A percentile compares a stretch with the other conserved stretches of the same genome.
Conservation (phyloP, 2,329 filamentous ascomycete species). For the Pseudogymnoascus sp. region DNA sequence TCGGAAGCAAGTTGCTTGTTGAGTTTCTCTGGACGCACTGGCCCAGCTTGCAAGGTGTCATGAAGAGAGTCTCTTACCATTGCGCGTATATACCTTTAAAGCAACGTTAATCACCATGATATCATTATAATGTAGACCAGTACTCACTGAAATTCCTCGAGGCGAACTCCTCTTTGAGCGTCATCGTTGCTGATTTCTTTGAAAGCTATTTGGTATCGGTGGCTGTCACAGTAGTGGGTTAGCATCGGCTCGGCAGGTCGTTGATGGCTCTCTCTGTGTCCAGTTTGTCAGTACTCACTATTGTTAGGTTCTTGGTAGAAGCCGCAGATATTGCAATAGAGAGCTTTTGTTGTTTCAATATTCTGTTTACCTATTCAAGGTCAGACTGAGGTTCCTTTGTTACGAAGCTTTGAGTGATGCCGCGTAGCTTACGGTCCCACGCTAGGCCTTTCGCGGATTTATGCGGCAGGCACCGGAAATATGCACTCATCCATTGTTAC, state of each 20-base stretch:
- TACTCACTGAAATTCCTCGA: conserved; percentile 65
- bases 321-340: background rate
- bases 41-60: conserved; percentile 8
- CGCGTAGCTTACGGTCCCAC: conserved; percentile 4
- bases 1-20: background rate
- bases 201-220: conserved; percentile 8
- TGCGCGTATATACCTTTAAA: conserved; percentile 10
- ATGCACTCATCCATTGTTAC: background rate
- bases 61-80: conserved; percentile 8
- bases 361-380: conserved; percentile 8
- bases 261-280: background rate
- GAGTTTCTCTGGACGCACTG: background rate
- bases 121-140: conserved; percentile 11
- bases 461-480: conserved; percentile 8
- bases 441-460: conserved; percentile 5
- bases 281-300: background rate
- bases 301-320: background rate
- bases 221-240: conserved; percentile 1
- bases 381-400: conserved; percentile 7
- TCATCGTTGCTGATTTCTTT: conserved; percentile 44
- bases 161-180: conserved; percentile 62
- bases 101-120: background rate
- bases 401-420: conserved; percentile 1
- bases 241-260: background rate
- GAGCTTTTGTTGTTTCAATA: conserved; percentile 9